Conservation (phyloP, 352 stramenopile species). For the Phytophthora megakarya region DNA sequence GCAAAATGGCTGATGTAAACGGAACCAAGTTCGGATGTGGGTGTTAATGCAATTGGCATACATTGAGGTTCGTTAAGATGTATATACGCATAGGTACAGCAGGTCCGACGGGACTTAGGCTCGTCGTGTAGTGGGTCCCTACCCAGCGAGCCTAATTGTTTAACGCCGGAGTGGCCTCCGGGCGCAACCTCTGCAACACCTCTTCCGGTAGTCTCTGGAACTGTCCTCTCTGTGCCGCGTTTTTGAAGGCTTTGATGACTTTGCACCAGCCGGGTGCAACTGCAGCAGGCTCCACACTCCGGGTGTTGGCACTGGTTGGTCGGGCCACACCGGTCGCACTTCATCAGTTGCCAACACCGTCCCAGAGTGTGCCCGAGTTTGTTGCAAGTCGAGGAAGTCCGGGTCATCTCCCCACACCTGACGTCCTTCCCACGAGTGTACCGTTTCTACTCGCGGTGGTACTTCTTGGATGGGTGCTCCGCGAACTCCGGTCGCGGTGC, state of each 20-base stretch:
- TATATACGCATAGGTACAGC: constrained; percentile 8
- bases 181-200: no score
- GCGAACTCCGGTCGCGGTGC: no score
- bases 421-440: no score
- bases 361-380: no score
- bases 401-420: no score
- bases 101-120: constrained; percentile 6
- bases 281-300: not conserved
- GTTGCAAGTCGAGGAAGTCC: not conserved
- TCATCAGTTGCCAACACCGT: not conserved
- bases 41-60: not conserved
- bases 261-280: not conserved
- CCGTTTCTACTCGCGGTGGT: no score
- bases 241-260: not conserved
- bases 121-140: constrained; percentile 25
- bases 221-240: no score
- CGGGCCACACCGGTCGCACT: constrained; percentile 1
- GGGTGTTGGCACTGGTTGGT: not conserved
- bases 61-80: constrained; percentile 4
- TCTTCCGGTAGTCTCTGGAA: no score
- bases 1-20: constrained; percentile 7
- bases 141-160: constrained; percentile 25
- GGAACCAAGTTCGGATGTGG: not conserved
- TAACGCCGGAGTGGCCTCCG: no score
- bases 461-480: no score